A percentile compares a stretch with the other conserved stretches of the same genome.
These are phyloP conservation scores for Pachyrhizus erosus DNA, from an alignment of 306 rosid genomes.

Conservation along the genomic window DNA sequence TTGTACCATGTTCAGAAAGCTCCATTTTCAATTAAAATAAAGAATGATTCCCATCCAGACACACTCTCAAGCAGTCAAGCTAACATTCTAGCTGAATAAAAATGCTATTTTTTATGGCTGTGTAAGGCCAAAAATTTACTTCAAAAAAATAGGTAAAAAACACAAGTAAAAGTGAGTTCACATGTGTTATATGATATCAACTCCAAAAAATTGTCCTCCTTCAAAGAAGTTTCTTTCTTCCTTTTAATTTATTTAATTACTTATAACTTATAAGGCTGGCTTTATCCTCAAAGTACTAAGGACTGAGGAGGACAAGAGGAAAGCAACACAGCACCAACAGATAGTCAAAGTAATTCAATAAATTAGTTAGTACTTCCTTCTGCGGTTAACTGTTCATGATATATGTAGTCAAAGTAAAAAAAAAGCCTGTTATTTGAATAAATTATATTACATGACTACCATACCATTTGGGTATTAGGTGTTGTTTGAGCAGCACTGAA, in stretches of 20 bases:
- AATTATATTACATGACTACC: conserved; percentile 38
- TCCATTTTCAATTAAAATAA: conserved; percentile 13
- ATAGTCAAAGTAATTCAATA: background rate
- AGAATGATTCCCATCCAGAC: background rate
- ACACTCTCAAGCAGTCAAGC: background rate
- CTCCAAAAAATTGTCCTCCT: conserved; percentile 14
- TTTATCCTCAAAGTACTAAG: background rate
- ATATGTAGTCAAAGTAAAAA: background rate
- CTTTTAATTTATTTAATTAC: background rate
- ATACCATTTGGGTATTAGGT: conserved; percentile 84
- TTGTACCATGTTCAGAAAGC: background rate
- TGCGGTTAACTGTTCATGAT: background rate
- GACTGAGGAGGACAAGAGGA: background rate
- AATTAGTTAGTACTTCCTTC: background rate
- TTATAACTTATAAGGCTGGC: background rate
- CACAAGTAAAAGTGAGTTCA: conserved; percentile 11
- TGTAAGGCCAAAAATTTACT: background rate
- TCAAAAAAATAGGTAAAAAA: background rate
- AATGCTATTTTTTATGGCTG: background rate
- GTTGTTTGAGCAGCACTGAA: conserved; percentile 92
- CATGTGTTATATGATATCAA: background rate
- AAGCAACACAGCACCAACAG: background rate
- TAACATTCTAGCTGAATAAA: background rate
- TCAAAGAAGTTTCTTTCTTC: background rate
- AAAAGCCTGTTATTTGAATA: background rate